Base-by-base conservation (phyloP, 306 rosid genomes). In the Rubus parviflorus region DNA sequence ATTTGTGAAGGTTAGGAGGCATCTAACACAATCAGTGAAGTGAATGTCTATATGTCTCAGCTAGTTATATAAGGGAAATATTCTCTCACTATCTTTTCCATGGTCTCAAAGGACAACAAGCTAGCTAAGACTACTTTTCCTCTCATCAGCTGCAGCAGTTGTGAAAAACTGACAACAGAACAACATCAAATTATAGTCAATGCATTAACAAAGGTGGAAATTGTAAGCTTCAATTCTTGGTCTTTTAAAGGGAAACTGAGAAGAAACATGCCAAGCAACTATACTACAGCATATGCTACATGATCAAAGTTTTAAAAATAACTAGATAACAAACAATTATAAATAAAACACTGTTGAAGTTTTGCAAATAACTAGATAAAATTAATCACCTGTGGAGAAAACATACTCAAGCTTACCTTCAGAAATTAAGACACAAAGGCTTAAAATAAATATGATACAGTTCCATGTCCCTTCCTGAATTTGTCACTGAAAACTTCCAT, bases 71-170 rank as follows among this genome's bases (percentile, higher is more conserved):
- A 89, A 22, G 99, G 97, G 82, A 96, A 96, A 81, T 86, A 92
- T 87, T 96, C 98, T 82, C 99, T 93, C 73, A 96, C 97, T 77
- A 96, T 96, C 84, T 89, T 96, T 81, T 96, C 99, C 98, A 96
- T 89, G 48, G 98, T 96, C 89, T 92, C 98, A 86, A 96, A 96
- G 30, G 99, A 98, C 86, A 96, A 86, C 72, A 91, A 81, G 42
- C 97, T 3, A 96, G n/a, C n/a, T n/a, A n/a, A n/a, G n/a, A n/a
- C n/a, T 85, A 81, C 92, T 96, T 88, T 96, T 96, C 83, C 91
- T 85, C 83, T 92, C 98, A 76, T 96, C 99, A 77, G 93, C 93
- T 43, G 98, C 99, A 73, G 99, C 99, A 78, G 90, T 89, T 7
- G 99, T 96, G 82, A 96, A 96, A 74, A 96, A 94, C 99, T 96